Base-by-base conservation (phyloP, 169 alveolate species). In the Babesia caballi region DNA sequence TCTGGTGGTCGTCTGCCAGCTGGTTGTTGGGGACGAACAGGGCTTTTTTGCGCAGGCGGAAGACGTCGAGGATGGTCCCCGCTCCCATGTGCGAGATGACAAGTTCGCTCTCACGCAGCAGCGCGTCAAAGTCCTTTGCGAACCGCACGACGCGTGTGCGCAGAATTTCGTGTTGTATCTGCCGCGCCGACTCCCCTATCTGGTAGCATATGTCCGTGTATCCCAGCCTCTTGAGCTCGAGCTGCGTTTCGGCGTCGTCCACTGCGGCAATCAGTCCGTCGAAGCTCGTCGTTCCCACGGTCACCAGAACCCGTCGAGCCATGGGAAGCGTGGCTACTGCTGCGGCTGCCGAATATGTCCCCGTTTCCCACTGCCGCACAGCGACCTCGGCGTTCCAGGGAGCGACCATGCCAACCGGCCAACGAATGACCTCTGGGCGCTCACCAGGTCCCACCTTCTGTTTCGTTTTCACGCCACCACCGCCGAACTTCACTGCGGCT, bases 71-170 rank as follows among this genome's bases (percentile, higher is more conserved):
- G 40, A 92, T 87, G 33, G 89, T 90, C 3, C 96, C 96, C 58
- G 94, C 93, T 17, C 96, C 96, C 59, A 85, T 90, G 82, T 93
- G 96, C 12, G 94, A 80, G 21, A 93, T 81, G 44, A 93, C 70
- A 49, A 93, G 66, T 21, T 93, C 93, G 36, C 90, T 81, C 19
- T 80, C 50, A 42, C 74, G 50, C 38, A 85, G 66, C 19, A 60
- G 52, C 40, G 68, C 73, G 63, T 59, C 75, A 56, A 93, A 72
- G 73, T 81, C 71, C 23, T 83, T 73, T 50, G 76, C 60, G 49
- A 76, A 82, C 52, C 82, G 72, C 38, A 87, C 77, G 17, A 68
- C 75, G 19, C 42, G 19, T 11, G 72, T 52, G 3, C 21, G 36
- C 21, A 77, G 49, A 44, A 68, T 51, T 25, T 23, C 15, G 9